Evolutionary conservation across 345 rosid species (phyloP).

Genomic region (Linum lewisii): DNA sequence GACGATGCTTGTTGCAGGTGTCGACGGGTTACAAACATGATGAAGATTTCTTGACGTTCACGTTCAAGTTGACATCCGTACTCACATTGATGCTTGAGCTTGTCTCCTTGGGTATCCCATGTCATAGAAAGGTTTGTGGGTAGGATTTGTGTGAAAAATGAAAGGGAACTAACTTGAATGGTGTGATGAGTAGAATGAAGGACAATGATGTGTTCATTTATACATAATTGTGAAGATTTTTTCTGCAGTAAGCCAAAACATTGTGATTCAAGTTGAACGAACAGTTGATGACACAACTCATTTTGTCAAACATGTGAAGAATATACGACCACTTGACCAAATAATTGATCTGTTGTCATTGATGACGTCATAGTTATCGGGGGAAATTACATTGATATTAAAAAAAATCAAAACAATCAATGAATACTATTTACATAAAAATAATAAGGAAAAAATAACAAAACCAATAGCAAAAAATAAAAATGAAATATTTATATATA

Average conservation of each 20-base stretch:
- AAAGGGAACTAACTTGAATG: not conserved
- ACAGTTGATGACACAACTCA: not conserved
- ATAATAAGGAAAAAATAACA: too few relatives aligned
- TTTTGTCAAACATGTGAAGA: too few relatives aligned
- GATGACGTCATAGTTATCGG: too few relatives aligned
- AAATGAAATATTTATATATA: too few relatives aligned
- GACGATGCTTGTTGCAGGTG: not conserved
- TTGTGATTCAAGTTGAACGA: not conserved
- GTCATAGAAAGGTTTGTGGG: not conserved
- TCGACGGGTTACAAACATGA: not conserved
- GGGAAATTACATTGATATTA: too few relatives aligned
- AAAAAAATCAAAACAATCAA: too few relatives aligned
- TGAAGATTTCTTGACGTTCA: not conserved
- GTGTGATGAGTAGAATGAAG: not conserved
- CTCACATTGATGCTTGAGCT: not conserved
- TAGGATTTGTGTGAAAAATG: not conserved
- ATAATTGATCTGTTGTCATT: too few relatives aligned
- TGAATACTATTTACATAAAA: too few relatives aligned
- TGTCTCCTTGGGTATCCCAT: not conserved
- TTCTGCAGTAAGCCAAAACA: not conserved
- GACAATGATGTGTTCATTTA: not conserved
- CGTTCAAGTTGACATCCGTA: not conserved
- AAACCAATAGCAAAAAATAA: too few relatives aligned
- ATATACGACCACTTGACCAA: too few relatives aligned
- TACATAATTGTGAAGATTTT: not conserved